Base-by-base conservation (phyloP, 352 stramenopile species). In the Pythium brachiatum region DNA sequence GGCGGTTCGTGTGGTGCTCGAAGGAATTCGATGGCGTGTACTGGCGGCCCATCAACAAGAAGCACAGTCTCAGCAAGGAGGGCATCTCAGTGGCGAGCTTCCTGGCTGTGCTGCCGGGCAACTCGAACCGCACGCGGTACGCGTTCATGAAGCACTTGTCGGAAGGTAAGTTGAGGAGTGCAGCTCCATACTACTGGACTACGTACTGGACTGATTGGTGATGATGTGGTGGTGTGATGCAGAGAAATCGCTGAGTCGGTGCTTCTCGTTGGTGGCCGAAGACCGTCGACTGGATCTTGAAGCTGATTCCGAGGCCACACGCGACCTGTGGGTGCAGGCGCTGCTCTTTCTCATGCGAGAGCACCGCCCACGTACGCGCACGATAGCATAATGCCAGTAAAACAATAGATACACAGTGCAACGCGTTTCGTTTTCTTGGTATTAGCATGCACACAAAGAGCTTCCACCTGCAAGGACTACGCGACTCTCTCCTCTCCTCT, bases 111-210 rank as follows among this genome's bases (percentile, higher is more conserved):
- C 59, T 89, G 1, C 80, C 79, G 0, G 79, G 79, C 51, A 86
- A 88, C 64, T 87, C 75, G 12, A 69, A 60, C 9, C 68, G 79
- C 8, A 90, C 81, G 44, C 69, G 77, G 18, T 90, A 90, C 53
- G 81, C 79, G 20, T 90, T 89, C 67, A 88, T 90, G 79, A 88
- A 89, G 46, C 78, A 90, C 36, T 66, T 90, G 32, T 88, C 81
- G 7, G 79, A 90, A 23, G 81, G 78, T 87, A 78, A 62, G 47
- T 31, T 39, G 21, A 29, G 3, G 7, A 21, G 23, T 54, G 23
- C n/a, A 6, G 12, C 11, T 43, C 18, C 39, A 23, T 34, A 38
- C 12, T 23, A 57, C 68, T 32, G 27, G 41, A 21, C 21, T 9
- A n/a, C 61, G 43, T 66, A n/a, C n/a, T n/a, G 27, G 53, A 21